Base-by-base conservation (phyloP, 1,284 basidiomycete genomes). In the Pyrrhoderma lamaoense region DNA sequence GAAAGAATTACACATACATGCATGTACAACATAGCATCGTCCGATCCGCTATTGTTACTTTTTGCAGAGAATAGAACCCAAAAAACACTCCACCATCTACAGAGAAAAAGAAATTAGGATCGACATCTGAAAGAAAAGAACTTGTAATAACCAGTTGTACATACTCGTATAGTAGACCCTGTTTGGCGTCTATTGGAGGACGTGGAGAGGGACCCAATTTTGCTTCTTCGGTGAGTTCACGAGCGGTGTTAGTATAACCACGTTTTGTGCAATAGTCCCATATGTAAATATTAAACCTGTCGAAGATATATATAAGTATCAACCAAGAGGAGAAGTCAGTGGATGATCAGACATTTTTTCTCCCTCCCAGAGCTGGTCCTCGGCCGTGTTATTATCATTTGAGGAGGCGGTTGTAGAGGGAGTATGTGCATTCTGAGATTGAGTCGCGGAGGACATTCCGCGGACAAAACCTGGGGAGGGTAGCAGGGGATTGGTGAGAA, bases 31-130 rank as follows among this genome's bases (percentile, higher is more conserved):
- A 85, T 57, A n/a, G 81, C 85, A 58, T 88, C 84, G 0, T 86
- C 84, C 7, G 76, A 63, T 8, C 77, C 80, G 11, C 61, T 62
- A 23, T 75, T 76, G 46, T 73, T 82, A 53, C 79, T 83, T 67
- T 88, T 89, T 43, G 85, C 84, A 9, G 79, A 77, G 62, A 89
- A 89, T 8, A 89, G 68, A 0, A 87, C 80, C 86, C 87, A 89
- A 60, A 89, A 89, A 19, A 90, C 87, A 59, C 79, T 84, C 87
- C 86, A 89, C 87, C 86, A 89, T 64, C 86, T 89, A 59, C 8
- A 36, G 39, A 18, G 37, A 35, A 16, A 40, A 23, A 25, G 11
- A 11, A 11, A 31, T 5, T 7, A 8, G 14, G 31, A 48, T 19
- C 31, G 13, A 43, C 23, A 4, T 31, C 16, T 2, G 34, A 3